These are phyloP conservation scores for Kazachstania bromeliacearum DNA, from an alignment of 805 yeast genomes.

Conservation along the genomic window DNA sequence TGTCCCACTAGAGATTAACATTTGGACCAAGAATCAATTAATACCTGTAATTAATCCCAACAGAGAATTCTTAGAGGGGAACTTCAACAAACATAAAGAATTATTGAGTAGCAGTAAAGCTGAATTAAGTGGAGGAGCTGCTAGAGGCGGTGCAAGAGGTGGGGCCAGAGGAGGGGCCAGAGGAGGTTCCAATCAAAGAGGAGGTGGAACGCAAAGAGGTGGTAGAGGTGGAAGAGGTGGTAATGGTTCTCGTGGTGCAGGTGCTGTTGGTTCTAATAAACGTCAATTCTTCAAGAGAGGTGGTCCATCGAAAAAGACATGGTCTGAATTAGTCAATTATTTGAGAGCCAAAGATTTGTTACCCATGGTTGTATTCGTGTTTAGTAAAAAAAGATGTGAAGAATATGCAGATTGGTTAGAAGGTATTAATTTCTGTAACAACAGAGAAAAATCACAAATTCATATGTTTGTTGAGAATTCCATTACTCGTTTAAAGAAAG, in stretches of 20 bases:
- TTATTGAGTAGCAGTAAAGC: slow-evolving; percentile 32
- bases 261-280: slow-evolving; percentile 30
- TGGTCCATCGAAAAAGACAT: slow-evolving; percentile 71
- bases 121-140: slow-evolving; percentile 31
- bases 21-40: slow-evolving; percentile 72
- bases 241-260: slow-evolving; percentile 33
- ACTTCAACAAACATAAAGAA: slow-evolving; percentile 53
- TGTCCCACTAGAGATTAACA: slow-evolving; percentile 78
- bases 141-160: slow-evolving; percentile 22
- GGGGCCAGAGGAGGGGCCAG: slow-evolving; percentile 29
- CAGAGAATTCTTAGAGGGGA: slow-evolving; percentile 56
- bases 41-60: slow-evolving; percentile 67
- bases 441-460: slow-evolving; percentile 81
- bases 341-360: slow-evolving; percentile 59
- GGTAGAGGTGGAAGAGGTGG: slow-evolving; percentile 27
- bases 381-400: slow-evolving; percentile 88
- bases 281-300: slow-evolving; percentile 38
- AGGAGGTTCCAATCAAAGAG: slow-evolving; percentile 21
- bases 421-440: slow-evolving; percentile 68
- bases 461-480: slow-evolving; percentile 91
- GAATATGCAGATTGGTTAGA: slow-evolving; percentile 76
- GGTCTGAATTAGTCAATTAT: slow-evolving; percentile 65
- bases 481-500: slow-evolving; percentile 75
- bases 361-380: slow-evolving; percentile 90
- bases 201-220: slow-evolving; percentile 16